Conservation (phyloP, 2,329 filamentous ascomycete species). For the Stenocarpella maydis region DNA sequence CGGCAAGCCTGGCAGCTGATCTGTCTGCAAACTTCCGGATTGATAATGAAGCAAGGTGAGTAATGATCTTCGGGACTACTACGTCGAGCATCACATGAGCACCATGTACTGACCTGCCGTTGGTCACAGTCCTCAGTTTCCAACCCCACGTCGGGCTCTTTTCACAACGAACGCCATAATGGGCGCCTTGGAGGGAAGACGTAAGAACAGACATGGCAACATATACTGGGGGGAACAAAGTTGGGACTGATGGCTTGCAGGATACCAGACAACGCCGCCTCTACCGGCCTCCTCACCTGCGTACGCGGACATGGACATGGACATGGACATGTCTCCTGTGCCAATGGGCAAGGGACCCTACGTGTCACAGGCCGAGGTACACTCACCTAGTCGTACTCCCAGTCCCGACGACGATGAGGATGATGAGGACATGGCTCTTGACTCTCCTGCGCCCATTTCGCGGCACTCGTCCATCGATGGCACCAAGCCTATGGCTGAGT, state of each 20-base stretch:
- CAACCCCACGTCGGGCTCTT: constrained; percentile 83
- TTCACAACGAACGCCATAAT: constrained; percentile 80
- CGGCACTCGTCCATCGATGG: constrained; percentile 58
- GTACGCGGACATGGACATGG: constrained; percentile 62
- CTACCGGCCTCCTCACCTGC: constrained; percentile 82
- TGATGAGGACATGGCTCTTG: constrained; percentile 60
- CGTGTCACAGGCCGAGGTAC: constrained; percentile 69
- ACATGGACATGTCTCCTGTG: constrained; percentile 92
- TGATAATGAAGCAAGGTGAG: constrained; percentile 83
- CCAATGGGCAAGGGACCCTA: constrained; percentile 81
- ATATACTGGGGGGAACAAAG: constrained; percentile 10
- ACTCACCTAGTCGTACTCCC: constrained; percentile 74
- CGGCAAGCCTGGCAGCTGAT: constrained; percentile 89
- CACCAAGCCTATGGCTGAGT: constrained; percentile 62
- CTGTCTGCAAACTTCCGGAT: constrained; percentile 97
- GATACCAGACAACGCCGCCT: constrained; percentile 83
- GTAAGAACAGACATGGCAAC: constrained; percentile 54
- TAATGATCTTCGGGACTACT: constrained; percentile 27
- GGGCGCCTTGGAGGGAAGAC: constrained; percentile 61
- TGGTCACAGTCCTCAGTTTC: constrained; percentile 74
- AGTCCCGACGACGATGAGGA: constrained; percentile 52
- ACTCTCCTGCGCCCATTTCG: constrained; percentile 62
- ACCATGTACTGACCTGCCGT: constrained; percentile 35
- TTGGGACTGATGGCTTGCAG: constrained; percentile 52
- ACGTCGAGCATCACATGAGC: not conserved